Conservation (phyloP, 371 early-diverging fungal genomes). For the Apophysomyces elegans region DNA sequence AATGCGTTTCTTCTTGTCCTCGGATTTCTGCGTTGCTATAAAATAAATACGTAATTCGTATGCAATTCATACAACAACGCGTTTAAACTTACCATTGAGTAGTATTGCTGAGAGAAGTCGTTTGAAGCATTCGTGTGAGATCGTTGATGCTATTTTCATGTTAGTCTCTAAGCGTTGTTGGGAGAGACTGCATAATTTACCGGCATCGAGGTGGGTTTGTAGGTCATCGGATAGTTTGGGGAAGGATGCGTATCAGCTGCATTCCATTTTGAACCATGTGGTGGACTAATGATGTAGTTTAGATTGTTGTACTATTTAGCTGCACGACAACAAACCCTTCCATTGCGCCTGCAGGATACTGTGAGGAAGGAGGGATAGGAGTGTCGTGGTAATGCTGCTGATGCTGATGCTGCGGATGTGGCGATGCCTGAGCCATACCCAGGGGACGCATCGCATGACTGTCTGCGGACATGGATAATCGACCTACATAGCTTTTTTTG, state of each 20-base stretch:
- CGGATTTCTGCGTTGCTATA: constrained; percentile 29
- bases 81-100: constrained; percentile 16
- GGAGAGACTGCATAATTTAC: constrained; percentile 17
- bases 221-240: constrained; percentile 2
- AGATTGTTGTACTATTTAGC: neutral
- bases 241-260: constrained; percentile 10
- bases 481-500: constrained; percentile 6
- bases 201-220: constrained; percentile 11
- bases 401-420: constrained; percentile 6
- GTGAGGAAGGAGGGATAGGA: constrained; percentile 1
- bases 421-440: constrained; percentile 8
- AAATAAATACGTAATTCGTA: neutral
- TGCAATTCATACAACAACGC: neutral
- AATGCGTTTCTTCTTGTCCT: constrained; percentile 43
- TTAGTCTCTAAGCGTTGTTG: neutral
- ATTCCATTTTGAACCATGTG: constrained; percentile 5
- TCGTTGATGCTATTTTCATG: neutral
- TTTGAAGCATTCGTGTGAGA: neutral
- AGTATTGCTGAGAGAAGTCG: constrained; percentile 15
- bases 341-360: neutral
- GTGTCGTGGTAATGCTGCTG: neutral
- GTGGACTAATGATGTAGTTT: constrained; percentile 9
- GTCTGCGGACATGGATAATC: neutral
- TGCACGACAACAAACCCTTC: neutral
- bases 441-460: constrained; percentile 8